Percentiles rank a stretch among this genome's conserved stretches.
phyloP scores from a whole-genome alignment of 2,329 filamentous ascomycete genomes.

The Penicillium sp. region DNA sequence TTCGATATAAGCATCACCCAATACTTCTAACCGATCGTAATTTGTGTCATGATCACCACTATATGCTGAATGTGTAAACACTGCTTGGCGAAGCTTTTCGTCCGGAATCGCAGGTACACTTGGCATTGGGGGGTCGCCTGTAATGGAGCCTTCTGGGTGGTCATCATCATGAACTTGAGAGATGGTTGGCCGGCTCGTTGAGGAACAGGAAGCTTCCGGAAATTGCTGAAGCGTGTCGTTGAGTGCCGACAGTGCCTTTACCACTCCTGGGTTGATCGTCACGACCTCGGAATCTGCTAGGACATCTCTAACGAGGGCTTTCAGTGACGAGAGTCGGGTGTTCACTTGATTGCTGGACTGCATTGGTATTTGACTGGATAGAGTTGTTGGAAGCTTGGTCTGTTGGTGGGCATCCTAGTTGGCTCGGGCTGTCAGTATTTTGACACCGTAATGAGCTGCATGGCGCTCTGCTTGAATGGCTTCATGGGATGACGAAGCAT shows the following conservation, averaged over 20 bases:
- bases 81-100: constrained; percentile 53
- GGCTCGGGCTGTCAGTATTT: too few species aligned
- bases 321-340: constrained; percentile 15
- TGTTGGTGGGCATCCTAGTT: too few species aligned
- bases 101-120: constrained; percentile 56
- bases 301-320: constrained; percentile 19
- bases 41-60: constrained; percentile 28
- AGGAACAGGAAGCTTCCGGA: not conserved
- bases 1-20: constrained; percentile 83
- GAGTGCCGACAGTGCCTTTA: constrained; percentile 17
- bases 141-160: not conserved
- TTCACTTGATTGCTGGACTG: too few species aligned
- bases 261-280: constrained; percentile 13
- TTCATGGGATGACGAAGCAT: too few species aligned
- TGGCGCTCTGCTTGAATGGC: too few species aligned
- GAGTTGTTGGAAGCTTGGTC: too few species aligned
- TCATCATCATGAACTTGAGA: not conserved
- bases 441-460: too few species aligned
- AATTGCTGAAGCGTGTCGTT: constrained; percentile 14
- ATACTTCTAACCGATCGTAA: constrained; percentile 82
- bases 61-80: constrained; percentile 61
- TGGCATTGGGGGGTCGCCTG: constrained; percentile 11
- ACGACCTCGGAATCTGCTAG: constrained; percentile 13
- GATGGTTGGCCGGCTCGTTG: not conserved
- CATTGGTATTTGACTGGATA: too few species aligned